phyloP scores from a whole-genome alignment of 805 yeast genomes.

The Yarrowia sp. region DNA sequence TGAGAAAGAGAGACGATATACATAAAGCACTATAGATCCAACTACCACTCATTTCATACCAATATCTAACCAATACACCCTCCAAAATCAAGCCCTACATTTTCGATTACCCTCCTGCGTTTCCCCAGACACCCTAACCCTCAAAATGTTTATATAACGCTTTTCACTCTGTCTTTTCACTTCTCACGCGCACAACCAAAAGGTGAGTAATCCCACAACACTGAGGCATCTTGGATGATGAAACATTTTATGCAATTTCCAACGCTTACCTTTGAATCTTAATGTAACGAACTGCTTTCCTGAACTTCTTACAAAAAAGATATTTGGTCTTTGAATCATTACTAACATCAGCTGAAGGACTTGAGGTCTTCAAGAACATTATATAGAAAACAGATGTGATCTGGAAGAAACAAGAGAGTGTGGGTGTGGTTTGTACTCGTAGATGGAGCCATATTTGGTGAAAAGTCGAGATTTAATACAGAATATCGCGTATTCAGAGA shows the following conservation, averaged over 20 bases:
- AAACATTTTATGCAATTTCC: slow-evolving; percentile 36
- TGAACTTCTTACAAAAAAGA: slow-evolving; percentile 3
- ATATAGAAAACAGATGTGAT: not conserved
- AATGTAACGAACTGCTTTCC: slow-evolving; percentile 39
- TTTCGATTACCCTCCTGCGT: slow-evolving; percentile 34
- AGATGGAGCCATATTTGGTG: no score
- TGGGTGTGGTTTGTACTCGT: no score
- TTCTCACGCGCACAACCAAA: slow-evolving; percentile 19
- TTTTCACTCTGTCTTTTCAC: not conserved
- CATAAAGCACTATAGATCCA: no score
- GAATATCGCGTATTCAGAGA: no score
- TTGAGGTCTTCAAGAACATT: not conserved
- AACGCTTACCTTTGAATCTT: slow-evolving; percentile 38
- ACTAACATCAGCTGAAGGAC: slow-evolving; percentile 4
- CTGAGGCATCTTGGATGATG: slow-evolving; percentile 27
- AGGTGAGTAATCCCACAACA: slow-evolving; percentile 20
- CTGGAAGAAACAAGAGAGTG: no score
- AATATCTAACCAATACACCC: no score
- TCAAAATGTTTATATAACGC: slow-evolving; percentile 1
- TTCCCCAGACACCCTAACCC: slow-evolving; percentile 5
- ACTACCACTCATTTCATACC: no score
- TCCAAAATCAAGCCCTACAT: not conserved
- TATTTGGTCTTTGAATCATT: not conserved
- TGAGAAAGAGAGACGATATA: no score
- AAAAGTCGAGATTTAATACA: no score